Evolutionary conservation across 208 protist species (phyloP).

Genomic region (Wallacemonas sp.): DNA sequence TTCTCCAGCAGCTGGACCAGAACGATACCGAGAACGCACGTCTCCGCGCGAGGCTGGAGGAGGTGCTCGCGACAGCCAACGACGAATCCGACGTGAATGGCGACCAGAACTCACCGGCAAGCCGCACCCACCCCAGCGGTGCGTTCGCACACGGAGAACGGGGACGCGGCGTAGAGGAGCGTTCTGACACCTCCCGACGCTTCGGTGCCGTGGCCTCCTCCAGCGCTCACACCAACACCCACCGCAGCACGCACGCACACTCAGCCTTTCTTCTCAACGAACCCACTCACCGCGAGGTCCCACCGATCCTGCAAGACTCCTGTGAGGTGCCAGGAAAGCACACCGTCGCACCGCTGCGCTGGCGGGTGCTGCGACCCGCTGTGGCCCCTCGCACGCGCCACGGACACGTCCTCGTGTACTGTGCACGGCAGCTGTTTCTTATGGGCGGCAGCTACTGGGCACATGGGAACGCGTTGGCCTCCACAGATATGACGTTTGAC

Average conservation of each 20-base stretch:
- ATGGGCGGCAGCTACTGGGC: constrained; percentile 62
- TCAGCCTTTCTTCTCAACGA: constrained; percentile 1
- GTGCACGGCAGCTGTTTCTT: constrained; percentile 35
- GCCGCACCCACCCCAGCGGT: too few relatives aligned
- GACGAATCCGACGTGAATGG: too few relatives aligned
- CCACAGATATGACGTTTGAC: constrained; percentile 40
- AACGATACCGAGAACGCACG: not conserved
- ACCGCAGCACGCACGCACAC: not conserved
- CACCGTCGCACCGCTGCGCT: constrained; percentile 32
- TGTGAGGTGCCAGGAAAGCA: constrained; percentile 25
- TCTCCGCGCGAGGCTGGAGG: not conserved
- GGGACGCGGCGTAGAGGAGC: not conserved
- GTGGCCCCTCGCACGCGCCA: constrained; percentile 45
- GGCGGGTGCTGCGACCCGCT: constrained; percentile 18
- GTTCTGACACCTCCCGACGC: constrained; percentile 9
- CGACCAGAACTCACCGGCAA: not conserved
- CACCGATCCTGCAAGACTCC: constrained; percentile 6
- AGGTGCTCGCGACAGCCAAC: not conserved
- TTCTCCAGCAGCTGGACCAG: constrained; percentile 2
- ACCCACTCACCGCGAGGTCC: not conserved
- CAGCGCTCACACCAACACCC: not conserved
- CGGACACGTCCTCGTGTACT: constrained; percentile 57
- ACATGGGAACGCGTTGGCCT: constrained; percentile 40
- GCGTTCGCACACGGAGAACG: not conserved
- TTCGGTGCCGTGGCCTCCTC: not conserved